A percentile compares a stretch with the other conserved stretches of the same genome.
These are phyloP conservation scores for Tolypocladium guangdongense DNA, from an alignment of 2,329 filamentous ascomycete species.

Conservation along the genomic window DNA sequence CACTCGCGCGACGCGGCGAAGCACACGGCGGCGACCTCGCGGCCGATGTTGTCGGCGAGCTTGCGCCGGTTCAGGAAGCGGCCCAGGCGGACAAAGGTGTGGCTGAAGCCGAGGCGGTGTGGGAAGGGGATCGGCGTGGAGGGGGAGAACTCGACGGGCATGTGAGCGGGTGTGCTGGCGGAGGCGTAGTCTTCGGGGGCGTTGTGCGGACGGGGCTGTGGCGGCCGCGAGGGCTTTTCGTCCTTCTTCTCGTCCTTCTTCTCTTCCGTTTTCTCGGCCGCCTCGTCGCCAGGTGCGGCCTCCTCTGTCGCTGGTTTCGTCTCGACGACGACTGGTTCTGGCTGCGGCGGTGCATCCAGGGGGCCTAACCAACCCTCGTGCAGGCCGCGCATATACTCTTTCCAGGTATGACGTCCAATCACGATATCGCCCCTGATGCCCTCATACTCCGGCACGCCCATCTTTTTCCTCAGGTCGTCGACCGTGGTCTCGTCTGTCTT, in stretches of 20 bases:
- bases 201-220: constrained; percentile 65
- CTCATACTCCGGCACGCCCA: constrained; percentile 59
- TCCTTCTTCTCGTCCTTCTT: constrained; percentile 29
- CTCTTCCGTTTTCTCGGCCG: constrained; percentile 14
- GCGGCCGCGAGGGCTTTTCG: constrained; percentile 44
- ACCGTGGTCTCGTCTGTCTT: constrained; percentile 45
- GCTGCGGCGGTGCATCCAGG: constrained; percentile 47
- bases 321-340: constrained; percentile 13
- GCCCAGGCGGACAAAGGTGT: constrained; percentile 76
- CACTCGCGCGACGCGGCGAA: constrained; percentile 48
- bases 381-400: constrained; percentile 85
- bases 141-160: constrained; percentile 64
- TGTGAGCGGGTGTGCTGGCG: constrained; percentile 49
- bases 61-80: constrained; percentile 78
- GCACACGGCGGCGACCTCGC: constrained; percentile 77
- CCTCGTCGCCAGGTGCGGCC: constrained; percentile 10
- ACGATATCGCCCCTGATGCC: constrained; percentile 77
- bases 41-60: constrained; percentile 80
- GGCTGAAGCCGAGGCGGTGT: constrained; percentile 84
- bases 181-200: constrained; percentile 58
- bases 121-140: constrained; percentile 66
- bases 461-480: constrained; percentile 50
- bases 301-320: constrained; percentile 8
- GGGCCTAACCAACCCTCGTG: constrained; percentile 97
- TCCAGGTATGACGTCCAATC: constrained; percentile 88